Evolutionary conservation across 768 basidiomycete genomes (phyloP), one percentile per base, ranked within the genome.

Genomic region (Hygrocybe coccinea): DNA sequence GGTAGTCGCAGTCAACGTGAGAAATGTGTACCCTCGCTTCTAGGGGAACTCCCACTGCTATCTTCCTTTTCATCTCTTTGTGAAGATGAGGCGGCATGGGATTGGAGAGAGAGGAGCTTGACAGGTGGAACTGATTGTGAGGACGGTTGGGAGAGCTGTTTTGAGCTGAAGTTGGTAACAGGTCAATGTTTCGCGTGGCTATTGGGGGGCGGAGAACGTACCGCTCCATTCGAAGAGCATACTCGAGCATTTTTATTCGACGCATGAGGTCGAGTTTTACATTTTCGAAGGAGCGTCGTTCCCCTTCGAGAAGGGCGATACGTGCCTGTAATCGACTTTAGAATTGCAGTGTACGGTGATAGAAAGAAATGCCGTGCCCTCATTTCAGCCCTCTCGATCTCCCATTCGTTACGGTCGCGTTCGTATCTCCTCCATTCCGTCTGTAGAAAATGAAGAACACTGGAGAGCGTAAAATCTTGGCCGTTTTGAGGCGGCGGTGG

Each of bases 381-480:
- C 95, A 98, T 97, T 74, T 98, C 97, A 33, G 97, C 97, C 63
- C 97, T 80, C 74, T 98, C 97, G 65, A 99, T 99, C 79, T 99
- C 97, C 95, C 95, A 99, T 74, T 99, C 97, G 69, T 99, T 99
- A 65, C 95, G 82, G 75, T 99, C 97, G 69, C 95, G 86, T 72
- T 98, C 97, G 67, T 97, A 98, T 57, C 91, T 81, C 59, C 97
- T 81, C 92, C 95, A 97, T 77, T 99, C 97, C 19, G 91, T 92
- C 76, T 99, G 97, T 50, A 98, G 80, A 71, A 92, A 99, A 76
- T 99, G 97, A 59, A 99, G 80, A 56, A 98, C 94, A 65, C 84
- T 88, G 5, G 94, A 95, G 52, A 98, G 84, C 46, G 87, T 97
- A 70, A 89, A 91, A 72, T 95, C 93, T 70, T 92, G 90, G 60